phyloP scores from a whole-genome alignment of 2,329 filamentous ascomycete species.

The Emergomyces orientalis region DNA sequence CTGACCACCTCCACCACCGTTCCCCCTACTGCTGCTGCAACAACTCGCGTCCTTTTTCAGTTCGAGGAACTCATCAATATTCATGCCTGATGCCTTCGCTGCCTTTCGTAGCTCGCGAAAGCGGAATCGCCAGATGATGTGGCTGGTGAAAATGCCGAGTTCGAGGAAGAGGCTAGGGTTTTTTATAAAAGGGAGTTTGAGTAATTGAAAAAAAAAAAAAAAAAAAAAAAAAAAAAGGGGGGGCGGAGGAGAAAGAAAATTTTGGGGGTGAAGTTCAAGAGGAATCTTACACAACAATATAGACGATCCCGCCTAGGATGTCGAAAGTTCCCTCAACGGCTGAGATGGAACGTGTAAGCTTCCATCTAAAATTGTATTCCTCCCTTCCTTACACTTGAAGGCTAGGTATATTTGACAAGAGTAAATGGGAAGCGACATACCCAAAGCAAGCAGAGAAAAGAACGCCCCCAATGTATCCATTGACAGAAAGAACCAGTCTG shows the following conservation, averaged over 20 bases:
- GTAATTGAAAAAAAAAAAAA: background rate
- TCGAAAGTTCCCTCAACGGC: constrained; percentile 55
- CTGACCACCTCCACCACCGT: background rate
- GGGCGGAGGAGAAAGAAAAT: background rate
- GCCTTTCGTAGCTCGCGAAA: constrained; percentile 45
- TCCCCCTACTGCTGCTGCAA: background rate
- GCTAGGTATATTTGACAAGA: background rate
- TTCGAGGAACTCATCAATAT: constrained; percentile 46
- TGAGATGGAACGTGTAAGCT: constrained; percentile 18
- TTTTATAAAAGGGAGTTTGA: background rate
- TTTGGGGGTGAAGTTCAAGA: background rate
- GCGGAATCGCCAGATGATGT: constrained; percentile 50
- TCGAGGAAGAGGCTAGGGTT: constrained; percentile 46
- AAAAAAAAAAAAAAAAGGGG: background rate
- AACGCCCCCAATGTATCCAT: constrained; percentile 55
- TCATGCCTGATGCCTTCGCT: constrained; percentile 44
- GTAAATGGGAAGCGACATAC: constrained; percentile 27
- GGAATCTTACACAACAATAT: constrained; percentile 48
- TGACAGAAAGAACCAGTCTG: constrained; percentile 48
- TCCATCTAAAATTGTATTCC: background rate
- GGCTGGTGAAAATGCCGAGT: constrained; percentile 50
- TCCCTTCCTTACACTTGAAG: background rate
- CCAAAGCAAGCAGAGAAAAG: constrained; percentile 54
- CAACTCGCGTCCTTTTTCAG: background rate
- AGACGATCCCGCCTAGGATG: constrained; percentile 50